These are phyloP conservation scores for Umbelopsis ramanniana DNA, from an alignment of 192 early-diverging fungal genomes.

Conservation along the genomic window DNA sequence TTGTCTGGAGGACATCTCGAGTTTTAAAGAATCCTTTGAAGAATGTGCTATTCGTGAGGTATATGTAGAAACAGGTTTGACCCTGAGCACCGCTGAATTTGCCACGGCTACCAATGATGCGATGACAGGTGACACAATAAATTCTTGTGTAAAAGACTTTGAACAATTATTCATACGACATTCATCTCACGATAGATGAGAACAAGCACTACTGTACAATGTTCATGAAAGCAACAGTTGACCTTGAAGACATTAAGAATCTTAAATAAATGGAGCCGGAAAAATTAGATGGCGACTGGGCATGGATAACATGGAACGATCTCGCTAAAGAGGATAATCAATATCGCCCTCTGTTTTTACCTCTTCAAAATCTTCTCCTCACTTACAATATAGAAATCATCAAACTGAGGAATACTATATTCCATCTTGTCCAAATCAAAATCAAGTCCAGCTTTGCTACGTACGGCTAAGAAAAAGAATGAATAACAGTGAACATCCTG, in stretches of 20 bases:
- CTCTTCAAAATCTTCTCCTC: conserved; percentile 1
- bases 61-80: conserved; percentile 51
- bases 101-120: conserved; percentile 57
- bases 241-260: conserved; percentile 31
- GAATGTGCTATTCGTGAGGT: conserved; percentile 55
- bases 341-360: background rate
- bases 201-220: conserved; percentile 62
- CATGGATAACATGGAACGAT: conserved; percentile 40
- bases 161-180: background rate
- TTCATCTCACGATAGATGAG: conserved; percentile 19
- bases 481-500: background rate
- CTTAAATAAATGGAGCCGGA: conserved; percentile 45
- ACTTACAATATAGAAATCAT: background rate
- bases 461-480: conserved; percentile 21
- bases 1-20: conserved; percentile 64
- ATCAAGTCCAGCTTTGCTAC: conserved; percentile 26
- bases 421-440: conserved; percentile 29
- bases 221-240: conserved; percentile 49
- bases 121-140: conserved; percentile 36
- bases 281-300: conserved; percentile 49
- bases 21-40: conserved; percentile 55
- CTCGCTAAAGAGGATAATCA: background rate
- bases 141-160: background rate
- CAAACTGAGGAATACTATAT: background rate
- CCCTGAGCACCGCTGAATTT: conserved; percentile 37